Base-by-base conservation (phyloP, 805 yeast species). In the Metschnikowia santaceciliae region DNA sequence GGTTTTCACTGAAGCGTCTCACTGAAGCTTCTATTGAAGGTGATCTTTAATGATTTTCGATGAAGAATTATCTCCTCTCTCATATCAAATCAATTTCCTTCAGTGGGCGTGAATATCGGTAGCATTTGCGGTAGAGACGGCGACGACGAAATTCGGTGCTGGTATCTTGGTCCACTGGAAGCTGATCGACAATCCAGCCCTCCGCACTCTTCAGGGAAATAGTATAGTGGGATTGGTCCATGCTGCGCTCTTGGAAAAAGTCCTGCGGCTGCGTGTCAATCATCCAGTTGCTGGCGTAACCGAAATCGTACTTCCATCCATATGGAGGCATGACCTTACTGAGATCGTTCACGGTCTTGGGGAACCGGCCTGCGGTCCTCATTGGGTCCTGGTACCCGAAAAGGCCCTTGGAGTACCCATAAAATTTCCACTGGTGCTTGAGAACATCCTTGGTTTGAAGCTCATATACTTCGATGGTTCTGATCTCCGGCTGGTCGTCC, bases 391-490 rank as follows among this genome's bases (percentile, higher is more conserved):
- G 65, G 17, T 65, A 62, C 51, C 80, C 84, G 65, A 85, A 91
- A 0, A 83, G 64, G 2, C 71, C 70, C 11, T 71, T 70, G 0
- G 92, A 76, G 61, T 76, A 88, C 20, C 78, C 63, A 61, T 80
- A 80, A 30, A 83, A 79, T 36, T 77, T 74, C 88, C 92, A 90
- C 30, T 75, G 75, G 6, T 76, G 70, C 0, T 82, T 79, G 2
- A 86, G 76, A 23, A 81, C 66, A 36, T 86, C 86, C 57, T 78
- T 85, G 41, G 77, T 74, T 62, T 87, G 87, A 22, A 90, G 74
- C 65, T 90, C 96, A 64, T 76, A 91, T 1, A 91, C 72, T 61
- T 90, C 95, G 6, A 88, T 90, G n/a, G 70, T 64, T 41, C 81
- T 71, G 0, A 70, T 64, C 44, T 82, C 83, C 0, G 90, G 85